Base-by-base conservation (phyloP, 23 red algal species). In the Cyanidiococcus yangmingshanensis region DNA sequence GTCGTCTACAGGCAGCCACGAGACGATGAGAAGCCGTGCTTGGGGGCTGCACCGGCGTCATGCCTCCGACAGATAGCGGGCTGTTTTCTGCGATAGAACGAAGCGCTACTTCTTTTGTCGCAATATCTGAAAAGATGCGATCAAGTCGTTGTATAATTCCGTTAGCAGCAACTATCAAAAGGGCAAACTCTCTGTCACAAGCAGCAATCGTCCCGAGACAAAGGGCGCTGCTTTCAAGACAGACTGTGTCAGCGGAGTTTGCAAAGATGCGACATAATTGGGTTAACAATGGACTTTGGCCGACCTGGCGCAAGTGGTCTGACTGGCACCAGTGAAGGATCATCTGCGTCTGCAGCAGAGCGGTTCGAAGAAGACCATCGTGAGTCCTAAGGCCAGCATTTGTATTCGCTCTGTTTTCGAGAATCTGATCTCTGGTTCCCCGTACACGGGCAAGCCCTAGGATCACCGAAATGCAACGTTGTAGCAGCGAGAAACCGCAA, bases 141-240 rank as follows among this genome's bases (percentile, higher is more conserved):
- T 71, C 63, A 12, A 71, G 12, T 3, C 63, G 63, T 7, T 35
- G n/a, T 7, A 71, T 29, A 25, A 71, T 35, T 27, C 32, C 63
- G 7, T 7, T 35, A 2, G 63, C 27, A 3, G 63, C 21, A 29
- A 71, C n/a, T 12, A 71, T 71, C 12, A 71, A 30, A 12, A 71
- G 27, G 12, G 63, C 63, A 35, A 71, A 71, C 32, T 71, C 63
- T 25, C 63, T 12, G 7, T 71, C 63, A 35, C n/a, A 32, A 3
- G 63, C 63, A 7, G 63, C 63, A 25, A 71, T 25, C 21, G 63
- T 71, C 16, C 63, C 63, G 63, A 71, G 63, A 35, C 63, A 54
- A 21, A 54, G 45, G 45, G 45, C 45, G 45, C 45, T 54, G 45
- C 45, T 54, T 21, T 54, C 45, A 21, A 54, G 12, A 21, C 45